Evolutionary conservation across 371 early-diverging fungal species (phyloP).

Genomic region (Circinella umbellata): DNA sequence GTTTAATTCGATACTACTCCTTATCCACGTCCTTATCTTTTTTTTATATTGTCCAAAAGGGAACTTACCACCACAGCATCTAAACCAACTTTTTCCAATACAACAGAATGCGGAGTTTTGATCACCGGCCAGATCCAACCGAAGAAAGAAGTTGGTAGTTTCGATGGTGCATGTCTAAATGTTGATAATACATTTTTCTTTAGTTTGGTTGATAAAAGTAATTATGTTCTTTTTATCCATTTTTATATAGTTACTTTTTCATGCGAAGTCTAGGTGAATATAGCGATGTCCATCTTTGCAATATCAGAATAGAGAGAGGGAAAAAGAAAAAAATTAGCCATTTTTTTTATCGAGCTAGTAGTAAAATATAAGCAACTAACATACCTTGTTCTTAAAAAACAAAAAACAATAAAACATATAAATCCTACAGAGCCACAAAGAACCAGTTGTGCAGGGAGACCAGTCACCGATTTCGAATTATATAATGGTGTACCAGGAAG

Average conservation of each 20-base stretch:
- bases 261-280: slow-evolving; percentile 70
- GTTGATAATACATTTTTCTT: neutral
- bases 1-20: too few relatives aligned
- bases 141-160: slow-evolving; percentile 57
- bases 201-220: neutral
- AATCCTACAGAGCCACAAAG: slow-evolving; percentile 48
- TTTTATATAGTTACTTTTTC: slow-evolving; percentile 45
- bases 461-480: slow-evolving; percentile 49
- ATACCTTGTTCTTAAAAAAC: slow-evolving; percentile 49
- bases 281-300: slow-evolving; percentile 54
- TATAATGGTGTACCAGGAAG: slow-evolving; percentile 49
- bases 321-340: neutral
- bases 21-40: too few relatives aligned
- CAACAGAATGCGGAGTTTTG: slow-evolving; percentile 56
- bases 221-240: neutral
- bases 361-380: neutral
- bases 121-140: slow-evolving; percentile 68
- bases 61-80: slow-evolving; percentile 66
- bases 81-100: slow-evolving; percentile 67
- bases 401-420: slow-evolving; percentile 48
- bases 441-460: slow-evolving; percentile 47
- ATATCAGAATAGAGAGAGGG: slow-evolving; percentile 2
- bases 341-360: neutral
- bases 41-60: neutral
- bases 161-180: slow-evolving; percentile 56